Percentiles rank a stretch among this genome's conserved stretches.
These are phyloP conservation scores for Turnera subulata DNA, from an alignment of 345 rosid genomes.

Conservation along the genomic window DNA sequence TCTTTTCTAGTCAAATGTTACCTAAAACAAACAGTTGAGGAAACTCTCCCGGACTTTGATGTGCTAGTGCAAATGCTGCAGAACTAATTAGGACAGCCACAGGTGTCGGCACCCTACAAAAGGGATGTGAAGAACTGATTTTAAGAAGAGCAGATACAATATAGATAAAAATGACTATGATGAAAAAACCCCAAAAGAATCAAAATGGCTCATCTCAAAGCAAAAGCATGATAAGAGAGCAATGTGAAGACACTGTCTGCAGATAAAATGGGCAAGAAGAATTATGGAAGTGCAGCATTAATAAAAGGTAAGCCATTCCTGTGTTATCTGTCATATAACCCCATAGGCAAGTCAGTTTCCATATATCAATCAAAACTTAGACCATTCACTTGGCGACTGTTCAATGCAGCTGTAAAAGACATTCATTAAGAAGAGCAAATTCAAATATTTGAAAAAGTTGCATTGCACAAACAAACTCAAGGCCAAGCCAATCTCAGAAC, in stretches of 20 bases:
- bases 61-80: constrained; percentile 89
- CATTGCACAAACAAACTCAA: too few relatives aligned
- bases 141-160: neutral
- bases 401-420: too few relatives aligned
- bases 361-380: too few relatives aligned
- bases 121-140: neutral
- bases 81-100: constrained; percentile 74
- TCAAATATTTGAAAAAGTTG: too few relatives aligned
- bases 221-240: neutral
- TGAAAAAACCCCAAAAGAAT: neutral
- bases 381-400: too few relatives aligned
- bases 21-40: constrained; percentile 84
- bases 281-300: neutral
- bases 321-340: constrained; percentile 1
- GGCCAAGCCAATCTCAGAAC: too few relatives aligned
- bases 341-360: too few relatives aligned
- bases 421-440: too few relatives aligned
- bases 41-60: constrained; percentile 85
- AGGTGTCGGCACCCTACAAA: constrained; percentile 82
- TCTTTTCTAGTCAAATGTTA: constrained; percentile 19
- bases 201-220: neutral
- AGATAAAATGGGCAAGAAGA: neutral
- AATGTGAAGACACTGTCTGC: too few relatives aligned
- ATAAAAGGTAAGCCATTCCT: too few relatives aligned
- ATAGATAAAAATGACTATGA: neutral